Evolutionary conservation across 371 early-diverging fungal species (phyloP).

Genomic region (Saksenaea vasiformis): DNA sequence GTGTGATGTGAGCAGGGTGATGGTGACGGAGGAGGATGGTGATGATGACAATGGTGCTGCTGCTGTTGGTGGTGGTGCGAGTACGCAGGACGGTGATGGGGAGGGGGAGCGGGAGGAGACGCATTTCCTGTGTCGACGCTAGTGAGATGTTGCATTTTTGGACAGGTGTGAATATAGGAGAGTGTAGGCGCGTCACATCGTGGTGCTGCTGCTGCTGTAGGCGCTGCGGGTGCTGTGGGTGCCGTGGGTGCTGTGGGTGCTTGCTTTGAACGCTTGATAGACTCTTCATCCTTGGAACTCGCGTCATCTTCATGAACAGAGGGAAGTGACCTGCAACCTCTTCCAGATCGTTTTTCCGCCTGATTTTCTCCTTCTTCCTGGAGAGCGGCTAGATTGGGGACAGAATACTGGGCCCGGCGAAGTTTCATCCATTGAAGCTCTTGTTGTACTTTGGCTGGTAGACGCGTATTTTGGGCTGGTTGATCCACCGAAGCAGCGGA

Average conservation of each 20-base stretch:
- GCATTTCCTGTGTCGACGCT: neutral
- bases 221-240: no score
- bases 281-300: neutral
- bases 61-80: neutral
- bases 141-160: neutral
- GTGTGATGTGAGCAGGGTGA: no score
- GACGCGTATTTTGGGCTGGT: neutral
- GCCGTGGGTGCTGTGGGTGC: no score
- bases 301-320: neutral
- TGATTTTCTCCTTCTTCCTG: neutral
- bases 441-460: neutral
- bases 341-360: neutral
- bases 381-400: neutral
- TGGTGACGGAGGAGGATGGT: no score
- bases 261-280: neutral
- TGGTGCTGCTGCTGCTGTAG: neutral
- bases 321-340: neutral
- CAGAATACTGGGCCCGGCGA: neutral
- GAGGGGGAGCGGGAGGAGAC: neutral
- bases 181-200: neutral
- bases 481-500: neutral
- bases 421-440: constrained; percentile 5
- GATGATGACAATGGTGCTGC: no score
- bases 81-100: neutral
- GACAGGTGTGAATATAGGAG: neutral